Base-by-base conservation (phyloP, 306 rosid species). In the Quercus parvula region DNA sequence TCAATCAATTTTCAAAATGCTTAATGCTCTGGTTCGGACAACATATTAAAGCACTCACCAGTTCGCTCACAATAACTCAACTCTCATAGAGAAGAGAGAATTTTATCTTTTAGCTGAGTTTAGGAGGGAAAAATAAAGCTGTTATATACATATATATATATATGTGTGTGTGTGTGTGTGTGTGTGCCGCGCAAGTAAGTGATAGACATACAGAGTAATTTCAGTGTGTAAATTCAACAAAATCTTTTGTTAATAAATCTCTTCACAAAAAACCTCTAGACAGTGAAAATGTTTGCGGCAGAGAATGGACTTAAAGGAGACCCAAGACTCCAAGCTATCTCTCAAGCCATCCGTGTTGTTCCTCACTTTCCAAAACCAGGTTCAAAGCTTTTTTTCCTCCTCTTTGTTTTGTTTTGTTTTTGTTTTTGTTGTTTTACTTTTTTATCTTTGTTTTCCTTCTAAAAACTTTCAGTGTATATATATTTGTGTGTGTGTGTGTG, bases 321-420 rank as follows among this genome's bases (percentile, higher is more conserved):
- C 92, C 99, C 99, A 2, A 90, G 98, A 86, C 90, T 96, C 31
- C 93, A 90, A 87, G 93, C 89, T 51, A 96, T 93, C 44, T 89
- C 96, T 8, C 85, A 90, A 82, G 92, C 98, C 81, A 96, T 96
- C 78, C 87, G 94, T 87, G 99, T 96, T 3, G 93, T 96, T 15
- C 99, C 99, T 82, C 92, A 96, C 94, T 96, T 96, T 75, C 99
- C 98, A 19, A 93, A 93, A 79, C 91, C 81, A 84, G 90, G 99
- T 94, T 52, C 54, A 28, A 7, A 31, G 58, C 25, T 78, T 67
- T 1, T n/a, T 63, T 63, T n/a, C 55, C 2, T 28, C 44, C 11
- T 24, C 35, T 69, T 44, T 56, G 13, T 3, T n/a, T 28, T 55
- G 13, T 35, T 28, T 0, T 31, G 8, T 74, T 77, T 35, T 31